Conservation (phyloP, 2,329 filamentous ascomycete genomes). For the Paramyrothecium sp. region DNA sequence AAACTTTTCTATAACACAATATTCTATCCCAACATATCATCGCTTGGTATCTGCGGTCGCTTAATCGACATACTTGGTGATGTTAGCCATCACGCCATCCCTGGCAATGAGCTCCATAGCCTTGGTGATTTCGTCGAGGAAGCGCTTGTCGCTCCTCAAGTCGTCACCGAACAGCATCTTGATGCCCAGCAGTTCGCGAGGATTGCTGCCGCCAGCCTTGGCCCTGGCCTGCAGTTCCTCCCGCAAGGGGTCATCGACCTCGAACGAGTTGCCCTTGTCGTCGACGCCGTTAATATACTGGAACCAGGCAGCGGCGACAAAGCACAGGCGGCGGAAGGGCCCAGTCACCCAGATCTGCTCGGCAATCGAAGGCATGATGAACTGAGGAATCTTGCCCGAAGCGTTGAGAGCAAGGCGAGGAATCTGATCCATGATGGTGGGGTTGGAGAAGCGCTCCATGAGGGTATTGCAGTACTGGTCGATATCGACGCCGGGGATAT, state of each 20-base stretch:
- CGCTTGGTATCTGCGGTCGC: too few relatives aligned
- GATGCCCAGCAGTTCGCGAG: slow-evolving; percentile 41
- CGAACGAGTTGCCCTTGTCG: slow-evolving; percentile 40
- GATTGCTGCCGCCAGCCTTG: slow-evolving; percentile 38
- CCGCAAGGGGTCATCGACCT: slow-evolving; percentile 46
- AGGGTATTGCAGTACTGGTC: slow-evolving; percentile 52
- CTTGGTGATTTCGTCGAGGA: slow-evolving; percentile 43
- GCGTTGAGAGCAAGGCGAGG: slow-evolving; percentile 49
- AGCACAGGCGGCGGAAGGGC: slow-evolving; percentile 46
- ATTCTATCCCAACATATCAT: too few relatives aligned
- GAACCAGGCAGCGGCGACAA: slow-evolving; percentile 50
- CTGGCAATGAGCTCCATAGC: slow-evolving; percentile 44
- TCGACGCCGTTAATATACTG: slow-evolving; percentile 48
- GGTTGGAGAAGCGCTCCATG: slow-evolving; percentile 54
- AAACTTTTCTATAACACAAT: too few relatives aligned
- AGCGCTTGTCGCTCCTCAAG: slow-evolving; percentile 44
- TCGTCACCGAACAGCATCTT: slow-evolving; percentile 50
- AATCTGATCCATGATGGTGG: slow-evolving; percentile 54
- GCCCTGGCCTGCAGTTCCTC: slow-evolving; percentile 46
- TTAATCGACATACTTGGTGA: slow-evolving; percentile 44
- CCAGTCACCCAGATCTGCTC: slow-evolving; percentile 43
- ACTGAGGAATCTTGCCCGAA: slow-evolving; percentile 53
- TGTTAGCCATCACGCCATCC: slow-evolving; percentile 47
- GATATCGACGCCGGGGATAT: slow-evolving; percentile 48
- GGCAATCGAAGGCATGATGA: slow-evolving; percentile 46